phyloP scores from a whole-genome alignment of 345 rosid genomes.

The Stellera chamaejasme region DNA sequence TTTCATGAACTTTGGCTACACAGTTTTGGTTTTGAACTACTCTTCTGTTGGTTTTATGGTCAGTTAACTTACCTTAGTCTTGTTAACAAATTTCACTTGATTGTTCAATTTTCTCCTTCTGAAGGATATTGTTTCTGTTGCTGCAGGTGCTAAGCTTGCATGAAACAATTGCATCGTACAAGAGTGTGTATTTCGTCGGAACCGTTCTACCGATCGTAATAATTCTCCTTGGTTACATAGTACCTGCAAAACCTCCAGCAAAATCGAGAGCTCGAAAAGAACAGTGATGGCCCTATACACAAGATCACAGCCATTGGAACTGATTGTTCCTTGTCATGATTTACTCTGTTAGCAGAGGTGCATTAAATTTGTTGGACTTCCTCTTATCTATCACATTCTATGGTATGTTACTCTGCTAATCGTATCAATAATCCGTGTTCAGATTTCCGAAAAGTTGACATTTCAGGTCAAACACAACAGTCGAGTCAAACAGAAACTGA shows the following conservation, averaged over 20 bases:
- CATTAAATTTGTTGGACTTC: no score
- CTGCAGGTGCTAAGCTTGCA: constrained; percentile 69
- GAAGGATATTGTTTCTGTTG: no score
- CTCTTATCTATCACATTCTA: no score
- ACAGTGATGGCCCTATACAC: constrained; percentile 23
- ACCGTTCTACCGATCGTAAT: constrained; percentile 54
- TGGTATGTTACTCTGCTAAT: no score
- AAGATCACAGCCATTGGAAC: no score
- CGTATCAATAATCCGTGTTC: no score
- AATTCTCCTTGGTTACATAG: constrained; percentile 53
- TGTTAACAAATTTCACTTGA: neutral
- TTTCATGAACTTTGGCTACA: constrained; percentile 56
- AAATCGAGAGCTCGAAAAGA: constrained; percentile 55
- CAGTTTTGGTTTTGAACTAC: constrained; percentile 69
- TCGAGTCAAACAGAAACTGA: no score
- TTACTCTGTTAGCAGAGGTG: no score
- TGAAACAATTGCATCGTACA: constrained; percentile 60
- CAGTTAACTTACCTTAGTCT: constrained; percentile 17
- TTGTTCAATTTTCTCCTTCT: no score
- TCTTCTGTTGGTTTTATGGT: constrained; percentile 95
- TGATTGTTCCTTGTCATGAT: no score
- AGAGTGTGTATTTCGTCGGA: constrained; percentile 76
- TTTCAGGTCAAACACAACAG: no score
- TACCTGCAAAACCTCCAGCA: constrained; percentile 63
- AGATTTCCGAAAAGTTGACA: no score